Base-by-base conservation (phyloP, 176 grass and related monocot species). In the Urochloa ruziziensis region DNA sequence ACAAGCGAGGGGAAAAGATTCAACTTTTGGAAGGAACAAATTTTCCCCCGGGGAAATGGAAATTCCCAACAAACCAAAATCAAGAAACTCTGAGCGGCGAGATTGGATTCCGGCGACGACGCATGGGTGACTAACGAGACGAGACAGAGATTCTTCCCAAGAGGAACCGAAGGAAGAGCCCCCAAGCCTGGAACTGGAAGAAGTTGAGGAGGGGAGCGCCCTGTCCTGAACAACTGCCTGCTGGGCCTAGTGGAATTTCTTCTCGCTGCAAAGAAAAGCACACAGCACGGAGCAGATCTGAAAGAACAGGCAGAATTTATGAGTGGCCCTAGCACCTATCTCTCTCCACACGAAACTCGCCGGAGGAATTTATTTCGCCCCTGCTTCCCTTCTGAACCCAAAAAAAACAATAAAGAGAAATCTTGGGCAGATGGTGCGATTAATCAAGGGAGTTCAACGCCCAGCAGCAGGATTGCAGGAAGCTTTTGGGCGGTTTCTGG, bases 241-340 rank as follows among this genome's bases (percentile, higher is more conserved):
- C n/a, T 59, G 59, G 69, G 33, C 24, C 4, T 29, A 19, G 30
- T 51, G 62, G 79, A 77, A 82, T 46, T 61, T 62, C 59, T 73
- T 65, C 30, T 65, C 42, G 81, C 63, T 40, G 66, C 67, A n/a
- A 84, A 43, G 23, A 13, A 13, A 42, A 74, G 69, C 57, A 52
- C 42, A 40, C 39, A 85, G 80, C 84, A 83, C 88, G 88, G 88
- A 86, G 17, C 80, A 90, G 79, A 90, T 86, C 88, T 90, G 79
- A 74, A 86, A 66, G 80, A 86, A 83, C 39, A 74, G 84, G 79
- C 57, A 24, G 88, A 90, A 86, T 90, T 90, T 90, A 90, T 86
- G 67, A 79, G 67, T 74, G 80, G 83, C 62, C 88, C 84, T 60
- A 5, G 56, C 79, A 82, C 83, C 83, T 51, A 86, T 78, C 78